Evolutionary conservation across 306 rosid species (phyloP).

Genomic region (Castanea sativa): DNA sequence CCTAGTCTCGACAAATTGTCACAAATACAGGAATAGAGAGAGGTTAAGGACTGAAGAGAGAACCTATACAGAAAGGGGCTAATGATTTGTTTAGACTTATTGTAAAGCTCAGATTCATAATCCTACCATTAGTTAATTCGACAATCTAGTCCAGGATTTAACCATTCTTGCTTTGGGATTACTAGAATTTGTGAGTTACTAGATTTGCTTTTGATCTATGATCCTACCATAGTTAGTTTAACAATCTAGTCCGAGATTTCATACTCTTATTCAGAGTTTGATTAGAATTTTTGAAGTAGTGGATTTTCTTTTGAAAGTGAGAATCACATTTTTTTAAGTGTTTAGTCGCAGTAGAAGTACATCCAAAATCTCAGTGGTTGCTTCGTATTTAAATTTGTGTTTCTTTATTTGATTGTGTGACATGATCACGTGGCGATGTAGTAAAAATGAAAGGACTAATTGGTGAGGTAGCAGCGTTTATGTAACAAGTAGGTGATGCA

Average conservation of each 20-base stretch:
- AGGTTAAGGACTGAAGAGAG: too few species aligned
- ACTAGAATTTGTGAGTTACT: neutral
- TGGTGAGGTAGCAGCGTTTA: neutral
- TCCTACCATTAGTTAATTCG: too few species aligned
- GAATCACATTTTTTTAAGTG: too few species aligned
- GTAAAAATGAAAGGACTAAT: neutral
- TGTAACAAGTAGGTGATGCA: too few species aligned
- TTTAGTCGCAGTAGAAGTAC: too few species aligned
- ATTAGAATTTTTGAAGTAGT: neutral
- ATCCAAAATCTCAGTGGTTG: neutral
- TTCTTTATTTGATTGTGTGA: neutral
- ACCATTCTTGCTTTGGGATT: too few species aligned
- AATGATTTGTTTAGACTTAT: too few species aligned
- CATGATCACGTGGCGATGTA: neutral
- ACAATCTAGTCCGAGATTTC: neutral
- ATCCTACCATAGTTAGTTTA: neutral
- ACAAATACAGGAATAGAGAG: too few species aligned
- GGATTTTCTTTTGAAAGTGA: neutral
- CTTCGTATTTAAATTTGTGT: neutral
- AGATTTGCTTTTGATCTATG: neutral
- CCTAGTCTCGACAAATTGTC: too few species aligned
- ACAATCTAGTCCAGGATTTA: too few species aligned
- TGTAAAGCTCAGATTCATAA: too few species aligned
- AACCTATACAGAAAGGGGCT: too few species aligned
- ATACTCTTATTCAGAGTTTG: neutral